Base-by-base conservation (phyloP, 192 early-diverging fungal genomes). In the Piromyces finnis region DNA sequence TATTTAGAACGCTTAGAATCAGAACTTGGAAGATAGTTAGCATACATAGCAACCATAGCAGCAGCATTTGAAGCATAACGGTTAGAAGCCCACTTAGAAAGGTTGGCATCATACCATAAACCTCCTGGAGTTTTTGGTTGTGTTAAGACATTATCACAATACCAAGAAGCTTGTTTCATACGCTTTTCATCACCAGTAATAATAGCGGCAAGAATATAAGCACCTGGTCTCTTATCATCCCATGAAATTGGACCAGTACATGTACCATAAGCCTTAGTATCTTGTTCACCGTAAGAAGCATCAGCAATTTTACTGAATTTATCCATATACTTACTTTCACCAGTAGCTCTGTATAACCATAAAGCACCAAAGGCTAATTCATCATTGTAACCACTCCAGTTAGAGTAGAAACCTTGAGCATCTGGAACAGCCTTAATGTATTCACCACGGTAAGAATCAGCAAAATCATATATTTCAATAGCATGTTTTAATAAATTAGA, bases 321-420 rank as follows among this genome's bases (percentile, higher is more conserved):
- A 16, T 81, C 51, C 78, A 84, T 78, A 78, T 90, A 91, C 15
- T 37, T 81, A 14, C 79, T 3, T 28, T 87, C 82, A 16, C 83
- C 83, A 12, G 89, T 90, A 15, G 88, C 84, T 59, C 81, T 82
- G 82, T 86, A 88, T 82, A 91, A 83, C 90, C 90, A 91, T 17
- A 88, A 83, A 22, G 89, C 88, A 51, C 84, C 89, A 84, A 81
- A 90, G 3, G 87, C 86, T 0, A 91, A 81, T 79, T 91, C 86
- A 78, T 87, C 85, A 13, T 81, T 68, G 78, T 81, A 88, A 29
- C 80, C 80, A 16, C 81, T 84, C 51, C 51, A 68, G 6, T 88
- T 87, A 2, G 77, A 35, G 78, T 91, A 91, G 32, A 83, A 85
- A 30, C 83, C 85, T 11, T 77, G 29, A 2, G 79, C 82, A 14